Base-by-base conservation (phyloP, 108 stramenopile genomes). In the Pseudonitzschia pungens region DNA sequence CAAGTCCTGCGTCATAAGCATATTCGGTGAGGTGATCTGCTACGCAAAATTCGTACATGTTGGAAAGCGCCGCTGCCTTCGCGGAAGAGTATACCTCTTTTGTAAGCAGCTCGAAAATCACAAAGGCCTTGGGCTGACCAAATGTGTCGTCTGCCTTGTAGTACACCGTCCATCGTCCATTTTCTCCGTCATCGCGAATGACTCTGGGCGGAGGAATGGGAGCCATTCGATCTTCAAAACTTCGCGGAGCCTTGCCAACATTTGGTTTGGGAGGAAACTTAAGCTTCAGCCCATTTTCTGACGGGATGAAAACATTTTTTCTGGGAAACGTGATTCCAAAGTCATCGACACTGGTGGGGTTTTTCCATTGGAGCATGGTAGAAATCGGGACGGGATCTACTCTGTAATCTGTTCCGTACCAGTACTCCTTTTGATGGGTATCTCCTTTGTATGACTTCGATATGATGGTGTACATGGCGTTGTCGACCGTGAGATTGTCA, bases 391-490 rank as follows among this genome's bases (percentile, higher is more conserved):
- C 74, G 20, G 76, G 75, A 21, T 84, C 76, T 18, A 78, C 86
- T 14, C 78, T 75, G 70, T 86, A 93, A 63, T 92, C 81, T 18
- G 91, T 91, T 21, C 92, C 92, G 70, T 94, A 92, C 95, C 93
- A 93, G 48, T 86, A 80, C 71, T 93, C 92, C 53, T 71, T 76
- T 60, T 83, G 59, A 29, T 81, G 70, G 32, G 91, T 90, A 64
- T 85, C 75, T 7, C 85, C 83, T 62, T 88, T 81, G 70, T 88
- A 91, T 22, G 84, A 68, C 67, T 91, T 91, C 65, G 86, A 87
- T 18, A 93, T 70, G 6, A 90, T 79, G 1, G 92, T 91, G 5
- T 89, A 48, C 59, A 93, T 81, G 14, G 81, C 86, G 63, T 90
- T 87, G 44, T 93, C 87, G 16, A 89, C 84, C 6, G 89, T 87